Evolutionary conservation across 1,139 yeast genomes (phyloP).

Genomic region (Protomyces inundatus): DNA sequence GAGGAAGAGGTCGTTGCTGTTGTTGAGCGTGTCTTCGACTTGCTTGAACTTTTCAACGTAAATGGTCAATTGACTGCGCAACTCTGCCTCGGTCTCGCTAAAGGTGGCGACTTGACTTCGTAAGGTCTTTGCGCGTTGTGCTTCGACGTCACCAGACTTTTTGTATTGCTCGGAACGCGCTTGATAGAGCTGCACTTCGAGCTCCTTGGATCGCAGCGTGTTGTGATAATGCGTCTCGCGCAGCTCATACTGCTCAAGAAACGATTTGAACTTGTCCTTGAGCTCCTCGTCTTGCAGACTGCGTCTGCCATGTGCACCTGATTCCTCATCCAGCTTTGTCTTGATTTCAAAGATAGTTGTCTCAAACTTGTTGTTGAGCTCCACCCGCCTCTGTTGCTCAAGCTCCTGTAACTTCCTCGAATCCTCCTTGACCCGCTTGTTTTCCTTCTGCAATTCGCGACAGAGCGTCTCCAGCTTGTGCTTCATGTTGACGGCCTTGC

Average conservation of each 20-base stretch:
- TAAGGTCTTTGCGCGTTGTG: constrained; percentile 29
- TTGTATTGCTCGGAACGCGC: constrained; percentile 30
- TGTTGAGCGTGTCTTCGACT: constrained; percentile 32
- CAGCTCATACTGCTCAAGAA: constrained; percentile 32
- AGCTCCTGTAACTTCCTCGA: constrained; percentile 24
- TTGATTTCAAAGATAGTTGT: constrained; percentile 28
- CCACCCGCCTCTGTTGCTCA: constrained; percentile 29
- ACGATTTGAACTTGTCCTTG: constrained; percentile 32
- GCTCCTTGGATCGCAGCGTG: constrained; percentile 31
- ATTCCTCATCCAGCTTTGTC: constrained; percentile 26
- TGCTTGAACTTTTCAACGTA: constrained; percentile 34
- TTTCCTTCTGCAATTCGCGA: constrained; percentile 32
- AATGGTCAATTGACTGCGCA: constrained; percentile 31
- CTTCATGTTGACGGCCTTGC: constrained; percentile 26
- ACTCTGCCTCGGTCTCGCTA: constrained; percentile 31
- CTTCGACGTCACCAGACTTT: constrained; percentile 28
- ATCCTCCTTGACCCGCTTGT: constrained; percentile 31
- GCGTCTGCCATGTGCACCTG: constrained; percentile 13
- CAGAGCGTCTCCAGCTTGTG: constrained; percentile 31
- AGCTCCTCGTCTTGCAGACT: constrained; percentile 22
- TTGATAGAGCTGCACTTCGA: constrained; percentile 31
- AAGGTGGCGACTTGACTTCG: constrained; percentile 31
- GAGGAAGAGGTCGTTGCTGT: constrained; percentile 32
- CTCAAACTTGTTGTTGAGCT: constrained; percentile 26
- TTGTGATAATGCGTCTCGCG: constrained; percentile 31